Base-by-base conservation (phyloP, 2,329 filamentous ascomycete genomes). In the Penicillium sp. region DNA sequence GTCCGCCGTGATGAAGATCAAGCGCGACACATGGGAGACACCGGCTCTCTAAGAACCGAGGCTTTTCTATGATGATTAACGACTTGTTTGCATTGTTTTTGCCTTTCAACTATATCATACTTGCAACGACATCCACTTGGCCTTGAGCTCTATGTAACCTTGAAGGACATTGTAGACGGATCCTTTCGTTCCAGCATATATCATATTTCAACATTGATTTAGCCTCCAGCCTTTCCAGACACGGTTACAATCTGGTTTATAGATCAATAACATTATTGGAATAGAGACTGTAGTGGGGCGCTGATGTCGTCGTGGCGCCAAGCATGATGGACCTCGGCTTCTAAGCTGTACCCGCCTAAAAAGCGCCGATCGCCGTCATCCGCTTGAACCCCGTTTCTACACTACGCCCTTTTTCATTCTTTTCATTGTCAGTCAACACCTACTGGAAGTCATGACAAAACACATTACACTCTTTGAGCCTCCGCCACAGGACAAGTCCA, bases 1-100 rank as follows among this genome's bases (percentile, higher is more conserved):
- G 72, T 87, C 91, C 7, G 96, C 93, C 75, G 82, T 93, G 59
- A 89, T 96, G 76, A 89, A 89, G 68, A 82, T 96, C 61, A 83
- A 86, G 56, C 82, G 93, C 58, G 92, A 96, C 63, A 84, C 82
- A 21, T 98, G 92, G 89, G 84, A 89, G 46, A 87, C 85, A 0
- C 91, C 91, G 14, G 80, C 79, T 4, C 65, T 88, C 29, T 89
- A 64, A 56, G 13, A 9, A 16, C 6, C 33, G 37, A 37, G 27
- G 19, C 16, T 43, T 53, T 4, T 51, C 26, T 22, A 53, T 57
- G 19, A 64, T 35, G 60, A 65, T 6, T 63, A 51, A 65, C 47
- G 58, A 65, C 49, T 50, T n/a, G 21, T 11, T 24, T 50, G 22
- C 48, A 50, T 42, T 24, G 27, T 50, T 42, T 42, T 21, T 21